phyloP scores from a whole-genome alignment of 192 early-diverging fungal species.

The Jimgerdemannia flammicorona region DNA sequence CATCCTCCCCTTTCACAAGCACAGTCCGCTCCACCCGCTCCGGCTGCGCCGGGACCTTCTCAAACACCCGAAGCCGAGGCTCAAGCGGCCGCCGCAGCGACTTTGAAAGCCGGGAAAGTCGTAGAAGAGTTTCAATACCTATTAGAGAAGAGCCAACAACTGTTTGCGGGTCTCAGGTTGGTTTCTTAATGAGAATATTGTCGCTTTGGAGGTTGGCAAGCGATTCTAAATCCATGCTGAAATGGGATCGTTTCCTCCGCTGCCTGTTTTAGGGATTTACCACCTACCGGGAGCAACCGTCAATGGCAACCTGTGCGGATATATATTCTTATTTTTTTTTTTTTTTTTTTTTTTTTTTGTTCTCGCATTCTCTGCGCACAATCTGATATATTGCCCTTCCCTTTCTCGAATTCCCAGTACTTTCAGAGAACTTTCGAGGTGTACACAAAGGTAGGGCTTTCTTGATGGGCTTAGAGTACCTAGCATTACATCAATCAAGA shows the following conservation, averaged over 20 bases:
- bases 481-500: not conserved
- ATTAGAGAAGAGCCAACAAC: constrained; percentile 94
- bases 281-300: constrained; percentile 76
- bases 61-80: not conserved
- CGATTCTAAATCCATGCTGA: not conserved
- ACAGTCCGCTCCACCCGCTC: not conserved
- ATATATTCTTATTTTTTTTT: not conserved
- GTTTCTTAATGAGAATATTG: not conserved
- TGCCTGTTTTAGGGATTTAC: constrained; percentile 61
- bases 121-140: constrained; percentile 92
- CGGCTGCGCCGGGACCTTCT: not conserved
- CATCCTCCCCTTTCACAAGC: not conserved
- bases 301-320: constrained; percentile 50
- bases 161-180: constrained; percentile 90
- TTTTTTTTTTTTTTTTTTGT: not conserved
- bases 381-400: no score
- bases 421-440: constrained; percentile 98
- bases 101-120: constrained; percentile 39
- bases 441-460: constrained; percentile 68
- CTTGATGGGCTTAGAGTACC: not conserved
- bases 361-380: not conserved
- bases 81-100: not conserved
- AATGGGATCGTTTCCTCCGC: not conserved
- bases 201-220: constrained; percentile 6
- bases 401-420: constrained; percentile 39